Evolutionary conservation across 129 eudicot species (phyloP), one percentile per base, ranked within the genome.

Genomic region (Escallonia rubra): DNA sequence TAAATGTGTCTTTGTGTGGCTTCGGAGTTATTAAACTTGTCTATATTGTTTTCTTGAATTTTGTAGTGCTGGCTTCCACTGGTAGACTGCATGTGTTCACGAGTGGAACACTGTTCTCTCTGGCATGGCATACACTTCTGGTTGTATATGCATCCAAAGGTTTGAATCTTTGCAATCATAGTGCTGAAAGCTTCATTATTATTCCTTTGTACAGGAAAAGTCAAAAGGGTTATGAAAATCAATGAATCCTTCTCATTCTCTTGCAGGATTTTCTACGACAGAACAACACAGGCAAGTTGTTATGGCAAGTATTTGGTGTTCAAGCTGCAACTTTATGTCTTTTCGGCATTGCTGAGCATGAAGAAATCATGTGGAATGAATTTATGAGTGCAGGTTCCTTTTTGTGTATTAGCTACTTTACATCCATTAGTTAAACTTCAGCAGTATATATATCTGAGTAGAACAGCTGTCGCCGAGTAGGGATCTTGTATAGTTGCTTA

Each of bases 61-160:
- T 76, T 71, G 15, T 72, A 93, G 99, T 93, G 99, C 75, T 89
- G 99, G 99, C 95, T 93, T 80, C 86, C 95, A 61, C 68, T n/a
- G 61, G 93, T 78, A 82, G 99, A 93, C 73, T 93, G 99, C 59
- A 89, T 89, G 93, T 93, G 99, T 71, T 80, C 85, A 15, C 84
- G 79, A 50, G 69, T 93, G 72, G 79, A 72, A 40, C 72, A 64
- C 57, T 57, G 64, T 67, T 59, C 88, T 69, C 90, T 90, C 40
- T 89, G 99, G 99, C 72, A 77, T 69, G 73, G 76, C 23, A 64
- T 89, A 57, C 84, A 85, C 58, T 80, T 93, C 73, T 93, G 99
- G 99, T 69, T 93, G 66, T 93, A 93, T 74, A 93, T 93, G 99
- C 99, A 93, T 71, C 99, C 99, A 43, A 93, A 89, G 99, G 99